Evolutionary conservation across 208 protist genomes (phyloP), one percentile per base, ranked within the genome.

Genomic region (Plasmodiophora brassicae): DNA sequence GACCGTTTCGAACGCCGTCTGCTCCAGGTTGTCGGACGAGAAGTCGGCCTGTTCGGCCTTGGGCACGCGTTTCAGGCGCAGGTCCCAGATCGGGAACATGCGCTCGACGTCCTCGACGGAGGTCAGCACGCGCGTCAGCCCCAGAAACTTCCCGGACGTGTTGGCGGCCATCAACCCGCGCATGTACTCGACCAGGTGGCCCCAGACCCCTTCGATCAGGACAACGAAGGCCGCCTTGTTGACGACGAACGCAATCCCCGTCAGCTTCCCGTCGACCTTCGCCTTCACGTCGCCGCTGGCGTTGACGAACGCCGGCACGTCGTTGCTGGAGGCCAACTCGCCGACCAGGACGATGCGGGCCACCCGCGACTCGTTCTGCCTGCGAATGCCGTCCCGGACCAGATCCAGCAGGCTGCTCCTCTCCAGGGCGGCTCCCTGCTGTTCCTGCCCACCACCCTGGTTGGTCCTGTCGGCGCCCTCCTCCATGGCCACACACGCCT

Each of bases 41-140:
- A 78, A 78, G 65, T 78, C 65, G n/a, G 5, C 41, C n/a, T 78
- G 65, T 78, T 78, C 65, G 32, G 65, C 65, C 41, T 78, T 78
- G 65, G 65, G 65, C 32, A 78, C 65, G 20, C 65, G 5, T 32
- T 78, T 78, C 14, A 78, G 5, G n/a, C 65, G 65, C 5, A 78
- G 14, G 41, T 78, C 65, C 65, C 65, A 78, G 20, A 78, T 38
- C 32, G 65, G 65, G n/a, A 78, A 78, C 65, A 78, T 78, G 5
- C 65, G 65, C n/a, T 78, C 65, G 5, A 78, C 65, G 41, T 78
- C 65, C 41, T 78, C 65, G 41, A 78, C 65, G 5, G 65, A 78
- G 5, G 65, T 78, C 65, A 78, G n/a, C 5, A 78, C 65, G 32
- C 65, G 32, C 32, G 5, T 38, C 32, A 38, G 5, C 10, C 65